Conservation (phyloP, 163 green algal species). For the Scenedesmus sp. region DNA sequence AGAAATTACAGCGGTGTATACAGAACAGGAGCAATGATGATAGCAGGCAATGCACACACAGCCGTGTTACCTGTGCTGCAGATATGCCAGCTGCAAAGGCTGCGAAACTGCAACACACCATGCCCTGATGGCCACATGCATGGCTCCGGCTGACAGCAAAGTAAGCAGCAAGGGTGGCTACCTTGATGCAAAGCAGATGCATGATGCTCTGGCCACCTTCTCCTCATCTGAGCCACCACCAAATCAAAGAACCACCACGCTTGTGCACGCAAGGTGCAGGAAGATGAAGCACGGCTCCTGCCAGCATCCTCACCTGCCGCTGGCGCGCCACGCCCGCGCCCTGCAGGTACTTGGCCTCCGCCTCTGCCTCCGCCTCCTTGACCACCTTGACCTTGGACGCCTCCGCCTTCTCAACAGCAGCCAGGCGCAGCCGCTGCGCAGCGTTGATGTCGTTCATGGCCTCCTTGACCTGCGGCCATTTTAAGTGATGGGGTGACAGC, state of each 20-base stretch:
- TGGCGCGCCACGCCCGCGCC: constrained; percentile 50
- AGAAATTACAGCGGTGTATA: no score
- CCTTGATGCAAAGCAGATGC: no score
- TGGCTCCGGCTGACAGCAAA: no score
- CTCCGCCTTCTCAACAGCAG: constrained; percentile 90
- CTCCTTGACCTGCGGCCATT: constrained; percentile 58
- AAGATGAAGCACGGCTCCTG: neutral
- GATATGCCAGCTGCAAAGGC: no score
- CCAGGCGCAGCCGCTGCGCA: constrained; percentile 81
- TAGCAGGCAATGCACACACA: no score
- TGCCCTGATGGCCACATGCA: no score
- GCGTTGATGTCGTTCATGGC: constrained; percentile 99
- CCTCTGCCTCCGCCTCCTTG: constrained; percentile 96
- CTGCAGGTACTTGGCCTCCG: constrained; percentile 96
- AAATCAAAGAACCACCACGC: neutral
- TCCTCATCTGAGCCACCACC: no score
- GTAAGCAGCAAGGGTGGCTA: no score
- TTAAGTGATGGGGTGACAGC: neutral
- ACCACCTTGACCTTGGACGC: constrained; percentile 94
- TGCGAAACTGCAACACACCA: no score
- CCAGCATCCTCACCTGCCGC: constrained; percentile 32
- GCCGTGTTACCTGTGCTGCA: no score
- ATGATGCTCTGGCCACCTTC: no score
- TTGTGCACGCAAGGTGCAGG: neutral
- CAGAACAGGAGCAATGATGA: no score